phyloP scores from a whole-genome alignment of 495 filamentous ascomycete species.

The Trichocladium antarcticum region DNA sequence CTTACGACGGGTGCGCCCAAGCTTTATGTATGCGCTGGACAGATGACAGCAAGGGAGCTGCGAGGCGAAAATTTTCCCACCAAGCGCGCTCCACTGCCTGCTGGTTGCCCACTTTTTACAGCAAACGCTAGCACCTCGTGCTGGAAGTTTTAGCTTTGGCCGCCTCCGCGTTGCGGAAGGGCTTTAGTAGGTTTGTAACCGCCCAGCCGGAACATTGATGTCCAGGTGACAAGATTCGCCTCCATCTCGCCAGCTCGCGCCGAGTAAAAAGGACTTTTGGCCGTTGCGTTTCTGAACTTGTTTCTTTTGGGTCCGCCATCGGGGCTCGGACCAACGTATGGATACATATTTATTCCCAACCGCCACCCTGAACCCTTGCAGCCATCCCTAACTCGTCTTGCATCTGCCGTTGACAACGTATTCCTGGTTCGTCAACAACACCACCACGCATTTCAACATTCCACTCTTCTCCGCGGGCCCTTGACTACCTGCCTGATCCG shows the following conservation, averaged over 20 bases:
- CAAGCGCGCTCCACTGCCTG: background rate
- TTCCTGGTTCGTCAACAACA: background rate
- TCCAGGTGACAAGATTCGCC: slow-evolving; percentile 9
- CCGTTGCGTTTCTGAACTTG: slow-evolving; percentile 5
- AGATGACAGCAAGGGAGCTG: background rate
- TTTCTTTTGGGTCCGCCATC: slow-evolving; percentile 5
- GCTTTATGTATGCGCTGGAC: no score
- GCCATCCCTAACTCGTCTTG: background rate
- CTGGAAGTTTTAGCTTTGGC: background rate
- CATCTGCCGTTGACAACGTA: background rate
- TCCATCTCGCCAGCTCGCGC: background rate
- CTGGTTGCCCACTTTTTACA: background rate
- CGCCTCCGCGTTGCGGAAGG: background rate
- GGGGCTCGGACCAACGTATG: background rate
- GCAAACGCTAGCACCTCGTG: background rate
- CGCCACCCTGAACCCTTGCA: background rate
- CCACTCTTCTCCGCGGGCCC: background rate
- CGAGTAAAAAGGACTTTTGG: background rate
- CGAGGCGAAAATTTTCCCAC: background rate
- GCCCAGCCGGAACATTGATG: background rate
- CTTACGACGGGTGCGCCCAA: no score
- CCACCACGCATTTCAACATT: background rate
- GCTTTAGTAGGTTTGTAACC: background rate
- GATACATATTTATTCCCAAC: background rate
- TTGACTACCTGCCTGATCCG: background rate